Evolutionary conservation across 805 yeast species (phyloP), one percentile per base, ranked within the genome.

Genomic region (Wickerhamiella hasegawae): DNA sequence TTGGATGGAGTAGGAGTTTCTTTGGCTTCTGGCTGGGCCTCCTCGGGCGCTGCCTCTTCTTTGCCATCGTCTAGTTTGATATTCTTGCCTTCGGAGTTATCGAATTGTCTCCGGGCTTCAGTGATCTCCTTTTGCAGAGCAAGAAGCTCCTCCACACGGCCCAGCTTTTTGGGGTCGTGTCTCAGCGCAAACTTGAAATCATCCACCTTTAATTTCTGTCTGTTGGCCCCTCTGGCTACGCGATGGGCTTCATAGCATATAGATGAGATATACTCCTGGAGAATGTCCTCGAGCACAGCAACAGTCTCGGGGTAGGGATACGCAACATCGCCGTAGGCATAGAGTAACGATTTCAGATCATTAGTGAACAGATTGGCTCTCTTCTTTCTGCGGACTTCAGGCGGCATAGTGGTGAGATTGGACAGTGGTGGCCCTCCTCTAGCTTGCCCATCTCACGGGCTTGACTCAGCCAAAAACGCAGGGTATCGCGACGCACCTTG

Each of bases 311-410:
- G 65, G 30, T 71, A 60, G 1, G 87, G 87, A 31, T 71, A 64
- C n/a, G 68, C 56, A 2, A 69, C 75, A 47, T 78, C 87, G 1
- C 87, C 87, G 51, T 67, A 76, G 0, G 84, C 84, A 44, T 71
- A 78, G 37, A 78, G 53, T 33, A 78, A 52, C 0, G 78, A 65
- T 43, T 69, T 67, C 22, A 75, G 58, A 41, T 71, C 66, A 32
- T 49, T 53, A 18, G 58, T 47, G 43, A 60, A 62, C 19, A 54
- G 46, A 30, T 56, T 48, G 11, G 35, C 31, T 11, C 33, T 17
- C 22, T 28, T 15, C 6, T 35, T 30, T 26, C 39, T 35, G 20
- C 31, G 31, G 18, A 17, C 9, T 17, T 28, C 31, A 5, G 31
- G 31, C 11, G 31, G n/a, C 31, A 28, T 28, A 16, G 24, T 11